Evolutionary conservation across 306 rosid species (phyloP), one percentile per base, ranked within the genome.

Genomic region (Trichosanthes truncata): DNA sequence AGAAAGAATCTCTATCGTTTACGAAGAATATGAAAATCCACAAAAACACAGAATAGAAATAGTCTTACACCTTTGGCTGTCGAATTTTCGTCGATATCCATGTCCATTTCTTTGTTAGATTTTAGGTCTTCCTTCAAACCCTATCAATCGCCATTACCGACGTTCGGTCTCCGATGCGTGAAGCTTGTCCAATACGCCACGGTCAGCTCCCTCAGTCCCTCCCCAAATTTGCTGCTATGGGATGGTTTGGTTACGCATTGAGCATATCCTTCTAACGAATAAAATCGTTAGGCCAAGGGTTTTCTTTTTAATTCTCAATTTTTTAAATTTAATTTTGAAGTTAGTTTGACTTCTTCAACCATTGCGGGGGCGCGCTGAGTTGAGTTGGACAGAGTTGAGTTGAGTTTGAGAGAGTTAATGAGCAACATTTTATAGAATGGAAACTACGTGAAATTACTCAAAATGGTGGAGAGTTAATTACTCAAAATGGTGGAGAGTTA

Each of bases 61-160:
- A 11, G 62, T 46, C 4, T 41, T 81, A 91, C 94, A 46, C 74
- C 94, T 87, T 87, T 79, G 78, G 78, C 51, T 38, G 31, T 80
- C 7, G 85, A 67, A 81, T 87, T 41, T 52, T 75, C 86, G 59
- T 86, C 92, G 41, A 84, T 68, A 33, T 91, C 92, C 86, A 87
- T 82, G 73, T 87, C 91, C 89, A 84, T 80, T n/a, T 69, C 78
- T 86, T 2, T 26, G 51, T 25, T 46, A 46, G 57, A 4, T 25
- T 13, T 46, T 26, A 7, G 57, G 23, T 72, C 38, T 43, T 46
- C 36, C 35, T 43, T 23, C 1, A 72, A 46, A 25, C 56, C 40
- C 38, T 72, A 15, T 45, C 36, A 72, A 25, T 72, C 57, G 21
- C 57, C 77, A 72, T 72, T 15, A 17, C 38, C 40, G 40, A 45